Conservation (phyloP, 805 yeast species). For the Komagataella populi region DNA sequence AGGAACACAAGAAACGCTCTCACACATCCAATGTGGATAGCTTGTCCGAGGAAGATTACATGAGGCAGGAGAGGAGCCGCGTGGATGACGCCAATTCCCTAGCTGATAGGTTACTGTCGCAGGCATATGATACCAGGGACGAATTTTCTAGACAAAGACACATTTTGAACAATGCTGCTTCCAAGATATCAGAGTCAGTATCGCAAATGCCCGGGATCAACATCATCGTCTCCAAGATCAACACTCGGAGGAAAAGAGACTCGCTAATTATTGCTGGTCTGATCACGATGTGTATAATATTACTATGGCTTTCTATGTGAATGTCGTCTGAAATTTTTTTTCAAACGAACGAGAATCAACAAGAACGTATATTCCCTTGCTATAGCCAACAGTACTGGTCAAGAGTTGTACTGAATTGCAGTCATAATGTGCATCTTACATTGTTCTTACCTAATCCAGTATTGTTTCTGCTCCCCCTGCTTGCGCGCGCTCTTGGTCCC, state of each 20-base stretch:
- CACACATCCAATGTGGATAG: slow-evolving; percentile 8
- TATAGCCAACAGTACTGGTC: not conserved
- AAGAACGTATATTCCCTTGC: not conserved
- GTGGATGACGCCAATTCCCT: slow-evolving; percentile 60
- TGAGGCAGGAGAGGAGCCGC: slow-evolving; percentile 62
- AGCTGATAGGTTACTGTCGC: slow-evolving; percentile 70
- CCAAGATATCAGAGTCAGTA: slow-evolving; percentile 44
- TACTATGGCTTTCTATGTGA: slow-evolving; percentile 26
- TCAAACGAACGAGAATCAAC: not conserved
- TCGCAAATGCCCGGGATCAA: slow-evolving; percentile 75
- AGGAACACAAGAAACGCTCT: slow-evolving; percentile 39
- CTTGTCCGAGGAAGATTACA: slow-evolving; percentile 50
- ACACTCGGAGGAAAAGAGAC: slow-evolving; percentile 81
- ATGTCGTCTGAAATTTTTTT: too few species aligned
- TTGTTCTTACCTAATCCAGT: not conserved
- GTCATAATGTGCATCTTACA: too few species aligned
- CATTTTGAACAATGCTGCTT: slow-evolving; percentile 47
- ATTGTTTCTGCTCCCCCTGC: not conserved
- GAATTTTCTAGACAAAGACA: slow-evolving; percentile 65
- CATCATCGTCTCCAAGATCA: slow-evolving; percentile 61
- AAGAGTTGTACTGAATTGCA: not conserved
- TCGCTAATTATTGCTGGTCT: slow-evolving; percentile 69
- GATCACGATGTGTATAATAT: slow-evolving; percentile 57
- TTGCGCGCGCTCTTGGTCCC: not conserved
- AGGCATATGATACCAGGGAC: slow-evolving; percentile 84